These are phyloP conservation scores for Scopulariopsis brevicaulis DNA, from an alignment of 2,329 filamentous ascomycete species.

Conservation along the genomic window DNA sequence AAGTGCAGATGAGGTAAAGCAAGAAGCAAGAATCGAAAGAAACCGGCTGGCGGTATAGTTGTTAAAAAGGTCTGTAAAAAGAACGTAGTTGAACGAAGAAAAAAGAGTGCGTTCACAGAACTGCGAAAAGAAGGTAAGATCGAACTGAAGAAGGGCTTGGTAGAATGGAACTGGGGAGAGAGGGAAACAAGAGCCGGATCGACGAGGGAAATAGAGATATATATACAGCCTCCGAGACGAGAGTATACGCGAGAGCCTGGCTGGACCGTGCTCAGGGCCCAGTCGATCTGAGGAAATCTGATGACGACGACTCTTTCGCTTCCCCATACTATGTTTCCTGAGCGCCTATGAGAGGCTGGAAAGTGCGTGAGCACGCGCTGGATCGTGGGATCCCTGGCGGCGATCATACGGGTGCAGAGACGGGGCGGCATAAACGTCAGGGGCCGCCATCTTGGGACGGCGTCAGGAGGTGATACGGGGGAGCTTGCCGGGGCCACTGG, in stretches of 20 bases:
- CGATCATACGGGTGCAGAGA: slow-evolving; percentile 5
- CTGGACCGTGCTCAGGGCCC: neutral
- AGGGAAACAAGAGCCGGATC: slow-evolving; percentile 1
- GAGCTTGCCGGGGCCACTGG: neutral
- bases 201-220: slow-evolving; percentile 1
- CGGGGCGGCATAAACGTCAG: slow-evolving; percentile 3
- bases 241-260: neutral
- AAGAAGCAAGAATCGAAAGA: slow-evolving; percentile 7
- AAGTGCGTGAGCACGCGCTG: neutral
- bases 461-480: neutral
- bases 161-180: slow-evolving; percentile 4
- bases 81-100: neutral
- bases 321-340: neutral
- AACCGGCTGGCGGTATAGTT: slow-evolving; percentile 11
- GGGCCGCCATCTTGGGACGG: slow-evolving; percentile 2
- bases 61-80: neutral
- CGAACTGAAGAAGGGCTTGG: slow-evolving; percentile 15
- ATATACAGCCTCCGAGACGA: neutral
- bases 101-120: slow-evolving; percentile 22
- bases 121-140: slow-evolving; percentile 16
- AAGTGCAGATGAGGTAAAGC: slow-evolving; percentile 5
- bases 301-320: neutral
- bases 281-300: neutral
- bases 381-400: neutral
- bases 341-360: neutral